A percentile compares a stretch with the other conserved stretches of the same genome.
These are phyloP conservation scores for Phytopythium mirpurense DNA, from an alignment of 352 stramenopile genomes.

Conservation along the genomic window DNA sequence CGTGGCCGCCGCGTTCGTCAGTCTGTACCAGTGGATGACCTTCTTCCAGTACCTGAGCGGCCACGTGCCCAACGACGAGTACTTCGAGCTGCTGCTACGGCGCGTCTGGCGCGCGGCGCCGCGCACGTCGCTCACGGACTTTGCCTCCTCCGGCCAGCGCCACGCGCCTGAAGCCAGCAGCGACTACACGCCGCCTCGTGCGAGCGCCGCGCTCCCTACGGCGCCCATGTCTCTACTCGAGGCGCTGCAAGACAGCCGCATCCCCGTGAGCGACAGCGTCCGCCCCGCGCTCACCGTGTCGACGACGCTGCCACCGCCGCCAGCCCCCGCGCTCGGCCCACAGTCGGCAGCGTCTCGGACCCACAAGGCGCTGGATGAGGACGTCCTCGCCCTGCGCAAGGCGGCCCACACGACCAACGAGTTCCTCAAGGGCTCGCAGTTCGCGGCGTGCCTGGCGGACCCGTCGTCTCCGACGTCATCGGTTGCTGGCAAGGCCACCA, in stretches of 20 bases:
- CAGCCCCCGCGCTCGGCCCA: conserved; percentile 13
- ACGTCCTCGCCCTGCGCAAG: conserved; percentile 30
- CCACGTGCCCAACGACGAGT: conserved; percentile 66
- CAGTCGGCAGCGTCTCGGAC: conserved; percentile 4
- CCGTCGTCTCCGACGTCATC: conserved; percentile 22
- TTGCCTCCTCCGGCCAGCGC: conserved; percentile 8
- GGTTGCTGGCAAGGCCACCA: conserved; percentile 8
- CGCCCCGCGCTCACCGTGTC: conserved; percentile 22
- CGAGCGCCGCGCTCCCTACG: conserved; percentile 2
- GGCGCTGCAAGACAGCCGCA: conserved; percentile 41
- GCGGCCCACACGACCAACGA: conserved; percentile 38
- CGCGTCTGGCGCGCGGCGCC: conserved; percentile 57
- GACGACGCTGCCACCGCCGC: conserved; percentile 13
- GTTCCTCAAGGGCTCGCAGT: conserved; percentile 66
- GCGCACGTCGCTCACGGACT: conserved; percentile 31
- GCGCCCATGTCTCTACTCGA: conserved; percentile 44
- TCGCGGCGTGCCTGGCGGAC: conserved; percentile 56
- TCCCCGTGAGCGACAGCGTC: conserved; percentile 12
- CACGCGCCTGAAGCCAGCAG: too few species aligned
- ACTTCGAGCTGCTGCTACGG: conserved; percentile 71
- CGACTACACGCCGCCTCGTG: background rate
- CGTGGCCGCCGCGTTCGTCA: conserved; percentile 39
- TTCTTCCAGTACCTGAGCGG: conserved; percentile 73
- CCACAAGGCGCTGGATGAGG: conserved; percentile 9
- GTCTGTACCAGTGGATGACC: conserved; percentile 64